Base-by-base conservation (phyloP, 2,329 filamentous ascomycete genomes). In the Trichoderma citrinoviride region DNA sequence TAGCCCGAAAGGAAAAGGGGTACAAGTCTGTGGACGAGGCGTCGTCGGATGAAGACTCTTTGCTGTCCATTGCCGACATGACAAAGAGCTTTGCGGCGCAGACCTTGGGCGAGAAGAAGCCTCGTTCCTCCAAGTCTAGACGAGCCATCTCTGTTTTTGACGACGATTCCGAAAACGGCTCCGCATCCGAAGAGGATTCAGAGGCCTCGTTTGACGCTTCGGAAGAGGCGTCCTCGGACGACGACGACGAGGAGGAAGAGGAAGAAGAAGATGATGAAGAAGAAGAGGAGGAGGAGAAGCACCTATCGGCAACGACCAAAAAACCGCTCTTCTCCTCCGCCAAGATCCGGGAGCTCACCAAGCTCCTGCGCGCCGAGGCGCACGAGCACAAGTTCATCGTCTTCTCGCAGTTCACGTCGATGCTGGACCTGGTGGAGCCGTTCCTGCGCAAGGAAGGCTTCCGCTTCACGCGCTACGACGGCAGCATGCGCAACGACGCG, bases 341-440 rank as follows among this genome's bases (percentile, higher is more conserved):
- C 71, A 99, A 99, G 80, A 96, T 99, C 72, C 88, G 90, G 50
- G 88, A 95, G 71, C 84, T 98, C 21, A 85, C 96, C 73, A 83
- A 87, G 67, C 91, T 99, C 58, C 85, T 99, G 8, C 85, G 88
- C 68, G 86, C 86, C 50, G 95, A 99, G 76, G 88, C 88, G 0
- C 80, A 83, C 1, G 83, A 92, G 66, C 92, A 97, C 83, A 99
- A 99, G 75, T 96, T 97, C 74, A 99, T 99, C 72, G 93, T 99
- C 68, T 99, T 99, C 78, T 97, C 93, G 1, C 92, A 98, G 72
- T 99, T 99, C 78, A 99, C 95, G 0, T 95, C 92, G 0, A 99
- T 99, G 95, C 87, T 99, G 52, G 91, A 98, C 79, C 87, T 98
- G 29, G 88, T 99, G 68, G 93, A 98, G 75, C 95, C 95, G 2